phyloP scores from a whole-genome alignment of 2,329 filamentous ascomycete species.

The Monosporascus sp. region DNA sequence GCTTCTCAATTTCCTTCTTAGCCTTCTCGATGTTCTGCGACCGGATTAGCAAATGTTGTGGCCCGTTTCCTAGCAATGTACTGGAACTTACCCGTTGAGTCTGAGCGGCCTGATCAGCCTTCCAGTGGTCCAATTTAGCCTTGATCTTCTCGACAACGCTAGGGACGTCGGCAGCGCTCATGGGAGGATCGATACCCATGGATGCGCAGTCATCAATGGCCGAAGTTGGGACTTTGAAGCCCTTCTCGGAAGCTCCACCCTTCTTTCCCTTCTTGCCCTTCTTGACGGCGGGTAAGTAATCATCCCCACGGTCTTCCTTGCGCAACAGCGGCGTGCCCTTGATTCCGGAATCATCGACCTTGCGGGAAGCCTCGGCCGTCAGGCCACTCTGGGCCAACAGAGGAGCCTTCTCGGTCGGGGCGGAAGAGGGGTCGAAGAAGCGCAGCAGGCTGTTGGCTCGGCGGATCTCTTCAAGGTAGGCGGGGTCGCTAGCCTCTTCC shows the following conservation, averaged over 20 bases:
- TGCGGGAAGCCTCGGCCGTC: constrained; percentile 72
- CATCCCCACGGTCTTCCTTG: constrained; percentile 85
- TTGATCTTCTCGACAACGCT: constrained; percentile 81
- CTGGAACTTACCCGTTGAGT: constrained; percentile 72
- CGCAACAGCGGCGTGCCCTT: constrained; percentile 79
- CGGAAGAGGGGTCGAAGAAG: constrained; percentile 77
- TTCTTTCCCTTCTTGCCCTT: constrained; percentile 89
- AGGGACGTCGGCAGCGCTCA: constrained; percentile 77
- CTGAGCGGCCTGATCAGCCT: constrained; percentile 80
- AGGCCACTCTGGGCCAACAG: constrained; percentile 65
- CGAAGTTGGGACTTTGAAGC: constrained; percentile 81
- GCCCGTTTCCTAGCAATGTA: background rate
- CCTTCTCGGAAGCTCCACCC: constrained; percentile 39
- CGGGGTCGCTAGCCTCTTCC: constrained; percentile 75
- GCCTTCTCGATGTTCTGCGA: constrained; percentile 90
- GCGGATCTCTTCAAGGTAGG: constrained; percentile 89
- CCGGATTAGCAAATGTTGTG: constrained; percentile 21
- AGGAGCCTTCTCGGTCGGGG: constrained; percentile 59
- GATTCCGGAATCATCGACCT: constrained; percentile 74
- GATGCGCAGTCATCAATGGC: constrained; percentile 86
- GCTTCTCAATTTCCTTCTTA: constrained; percentile 86
- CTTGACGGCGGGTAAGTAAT: constrained; percentile 75
- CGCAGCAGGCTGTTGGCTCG: constrained; percentile 81
- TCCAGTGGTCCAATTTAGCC: constrained; percentile 87
- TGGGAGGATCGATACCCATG: constrained; percentile 81